A percentile compares a stretch with the other conserved stretches of the same genome.
phyloP scores from a whole-genome alignment of 371 early-diverging fungal species.

The Mucor circinelloides region DNA sequence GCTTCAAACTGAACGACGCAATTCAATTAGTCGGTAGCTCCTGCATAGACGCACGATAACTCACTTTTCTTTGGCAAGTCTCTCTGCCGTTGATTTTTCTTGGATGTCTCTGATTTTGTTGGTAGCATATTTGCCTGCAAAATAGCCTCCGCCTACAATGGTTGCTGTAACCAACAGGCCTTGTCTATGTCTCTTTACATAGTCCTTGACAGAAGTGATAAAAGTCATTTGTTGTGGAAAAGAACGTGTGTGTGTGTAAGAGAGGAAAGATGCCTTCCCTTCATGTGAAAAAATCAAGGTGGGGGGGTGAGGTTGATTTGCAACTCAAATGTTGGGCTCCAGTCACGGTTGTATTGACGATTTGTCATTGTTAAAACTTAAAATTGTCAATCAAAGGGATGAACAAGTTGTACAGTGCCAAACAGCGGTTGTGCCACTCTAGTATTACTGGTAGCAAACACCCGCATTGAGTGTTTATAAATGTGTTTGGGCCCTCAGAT shows the following conservation, averaged over 20 bases:
- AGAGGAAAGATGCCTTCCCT: not conserved
- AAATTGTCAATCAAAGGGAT: not conserved
- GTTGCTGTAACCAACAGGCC: constrained; percentile 68
- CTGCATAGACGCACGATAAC: constrained; percentile 1
- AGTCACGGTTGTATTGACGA: constrained; percentile 5
- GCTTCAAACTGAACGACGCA: constrained; percentile 60
- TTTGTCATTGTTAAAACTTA: constrained; percentile 4
- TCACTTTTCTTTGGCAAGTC: constrained; percentile 81
- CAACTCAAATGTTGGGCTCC: not conserved
- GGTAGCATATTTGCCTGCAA: constrained; percentile 75
- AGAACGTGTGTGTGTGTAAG: constrained; percentile 16
- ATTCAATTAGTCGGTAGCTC: not conserved
- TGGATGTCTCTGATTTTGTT: constrained; percentile 73
- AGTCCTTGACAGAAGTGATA: constrained; percentile 42
- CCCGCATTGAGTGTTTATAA: not conserved
- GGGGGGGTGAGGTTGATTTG: not conserved
- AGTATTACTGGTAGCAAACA: not conserved
- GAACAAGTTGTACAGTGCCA: not conserved
- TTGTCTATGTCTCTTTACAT: constrained; percentile 58
- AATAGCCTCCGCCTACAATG: constrained; percentile 72
- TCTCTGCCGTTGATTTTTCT: constrained; percentile 60
- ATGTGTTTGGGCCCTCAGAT: not conserved
- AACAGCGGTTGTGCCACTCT: not conserved
- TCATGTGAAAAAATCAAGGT: constrained; percentile 5
- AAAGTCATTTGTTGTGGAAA: constrained; percentile 1